Evolutionary conservation across 2,329 filamentous ascomycete species (phyloP).

Genomic region (Acephala macrosclerotiorum): DNA sequence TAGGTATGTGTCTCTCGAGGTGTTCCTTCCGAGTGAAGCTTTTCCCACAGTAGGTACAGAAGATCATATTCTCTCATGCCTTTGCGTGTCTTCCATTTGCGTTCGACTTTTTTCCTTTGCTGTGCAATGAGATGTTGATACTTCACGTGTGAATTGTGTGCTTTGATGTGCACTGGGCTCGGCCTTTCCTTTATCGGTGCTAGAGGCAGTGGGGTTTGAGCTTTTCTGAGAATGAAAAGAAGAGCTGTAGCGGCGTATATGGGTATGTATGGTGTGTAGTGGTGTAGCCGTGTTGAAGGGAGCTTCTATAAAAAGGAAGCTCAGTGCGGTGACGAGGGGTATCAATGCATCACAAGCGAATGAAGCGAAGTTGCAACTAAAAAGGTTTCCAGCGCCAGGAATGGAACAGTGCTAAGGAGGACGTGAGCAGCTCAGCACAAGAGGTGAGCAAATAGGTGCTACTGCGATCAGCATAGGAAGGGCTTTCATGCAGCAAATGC

Average conservation of each 20-base stretch:
- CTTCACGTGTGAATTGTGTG: slow-evolving; percentile 1
- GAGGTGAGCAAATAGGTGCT: not conserved
- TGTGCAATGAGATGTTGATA: slow-evolving; percentile 1
- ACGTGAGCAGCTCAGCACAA: slow-evolving; percentile 8
- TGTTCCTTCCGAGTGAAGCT: slow-evolving; percentile 63
- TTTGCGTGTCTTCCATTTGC: slow-evolving; percentile 6
- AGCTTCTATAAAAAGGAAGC: slow-evolving; percentile 6
- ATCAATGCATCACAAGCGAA: not conserved
- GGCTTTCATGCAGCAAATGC: slow-evolving; percentile 3
- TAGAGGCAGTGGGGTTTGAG: not conserved
- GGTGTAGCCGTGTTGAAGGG: not conserved
- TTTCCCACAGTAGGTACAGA: slow-evolving; percentile 62
- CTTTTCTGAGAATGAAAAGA: not conserved
- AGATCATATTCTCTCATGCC: slow-evolving; percentile 48
- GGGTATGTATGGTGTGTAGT: not conserved
- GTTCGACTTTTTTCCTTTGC: not conserved
- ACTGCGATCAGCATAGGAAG: slow-evolving; percentile 5
- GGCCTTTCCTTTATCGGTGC: slow-evolving; percentile 4
- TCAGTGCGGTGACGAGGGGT: slow-evolving; percentile 5
- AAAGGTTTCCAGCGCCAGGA: slow-evolving; percentile 1
- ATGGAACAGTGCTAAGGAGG: not conserved
- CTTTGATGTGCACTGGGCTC: slow-evolving; percentile 2
- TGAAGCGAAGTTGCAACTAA: slow-evolving; percentile 9
- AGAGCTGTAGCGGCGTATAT: not conserved
- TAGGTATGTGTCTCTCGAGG: slow-evolving; percentile 61